These are phyloP conservation scores for Scedosporium aurantiacum DNA, from an alignment of 2,329 filamentous ascomycete species.

Conservation along the genomic window DNA sequence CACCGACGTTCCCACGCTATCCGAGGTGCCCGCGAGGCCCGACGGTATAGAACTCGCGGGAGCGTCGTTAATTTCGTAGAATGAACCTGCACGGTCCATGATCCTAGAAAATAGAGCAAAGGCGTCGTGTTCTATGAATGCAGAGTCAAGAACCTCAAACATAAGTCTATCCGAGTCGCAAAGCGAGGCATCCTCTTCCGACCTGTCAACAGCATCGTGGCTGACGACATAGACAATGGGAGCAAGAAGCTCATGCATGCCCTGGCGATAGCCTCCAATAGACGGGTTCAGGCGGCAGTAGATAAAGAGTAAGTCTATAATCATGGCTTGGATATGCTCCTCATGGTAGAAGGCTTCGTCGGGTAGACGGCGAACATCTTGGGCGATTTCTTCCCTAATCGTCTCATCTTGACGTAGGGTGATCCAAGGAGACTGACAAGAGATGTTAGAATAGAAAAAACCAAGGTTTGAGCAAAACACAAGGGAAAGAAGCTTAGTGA, in stretches of 20 bases:
- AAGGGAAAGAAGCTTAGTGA: not conserved
- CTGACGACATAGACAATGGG: conserved; percentile 79
- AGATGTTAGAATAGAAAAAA: conserved; percentile 7
- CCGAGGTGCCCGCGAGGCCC: not conserved
- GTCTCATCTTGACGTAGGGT: conserved; percentile 75
- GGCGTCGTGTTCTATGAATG: conserved; percentile 79
- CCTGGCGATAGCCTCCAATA: conserved; percentile 85
- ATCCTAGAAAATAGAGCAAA: conserved; percentile 76
- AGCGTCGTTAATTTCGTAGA: conserved; percentile 60
- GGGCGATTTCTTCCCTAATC: conserved; percentile 76
- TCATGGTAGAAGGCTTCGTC: conserved; percentile 86
- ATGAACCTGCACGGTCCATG: conserved; percentile 78
- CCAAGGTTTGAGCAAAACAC: not conserved
- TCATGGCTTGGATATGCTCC: conserved; percentile 62
- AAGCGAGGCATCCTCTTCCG: conserved; percentile 20
- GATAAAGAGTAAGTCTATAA: conserved; percentile 84
- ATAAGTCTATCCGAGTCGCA: conserved; percentile 34
- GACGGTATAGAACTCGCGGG: not conserved
- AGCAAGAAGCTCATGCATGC: conserved; percentile 93
- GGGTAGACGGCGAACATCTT: conserved; percentile 89
- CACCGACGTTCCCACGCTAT: conserved; percentile 34
- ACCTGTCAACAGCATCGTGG: conserved; percentile 60
- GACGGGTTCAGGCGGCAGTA: conserved; percentile 88
- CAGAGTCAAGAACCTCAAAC: conserved; percentile 56
- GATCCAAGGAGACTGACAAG: conserved; percentile 75